Percentiles rank a stretch among this genome's conserved stretches.
Conservation (phyloP, 106 monocot genomes). For the Gastrodia elata region DNA sequence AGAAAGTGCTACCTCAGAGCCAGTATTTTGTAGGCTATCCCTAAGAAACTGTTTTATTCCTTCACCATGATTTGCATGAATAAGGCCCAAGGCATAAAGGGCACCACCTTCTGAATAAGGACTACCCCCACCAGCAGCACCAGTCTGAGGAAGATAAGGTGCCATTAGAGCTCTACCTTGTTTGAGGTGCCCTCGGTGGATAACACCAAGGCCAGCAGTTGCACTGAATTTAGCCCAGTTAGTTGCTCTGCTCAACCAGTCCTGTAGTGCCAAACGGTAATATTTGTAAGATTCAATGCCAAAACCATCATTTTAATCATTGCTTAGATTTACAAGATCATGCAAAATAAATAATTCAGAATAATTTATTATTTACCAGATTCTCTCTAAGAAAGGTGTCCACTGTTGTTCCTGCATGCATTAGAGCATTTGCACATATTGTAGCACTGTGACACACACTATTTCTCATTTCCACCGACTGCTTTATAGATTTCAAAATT, state of each 20-base stretch:
- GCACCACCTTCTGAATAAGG: conserved; percentile 99
- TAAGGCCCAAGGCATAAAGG: conserved; percentile 92
- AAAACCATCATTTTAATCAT: not conserved
- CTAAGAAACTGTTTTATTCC: conserved; percentile 95
- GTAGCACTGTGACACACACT: conserved; percentile 99
- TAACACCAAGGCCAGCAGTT: conserved; percentile 95
- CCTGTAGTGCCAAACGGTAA: conserved; percentile 29
- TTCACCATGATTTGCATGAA: conserved; percentile 98
- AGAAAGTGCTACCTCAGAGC: conserved; percentile 51
- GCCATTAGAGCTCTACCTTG: conserved; percentile 98
- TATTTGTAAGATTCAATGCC: conserved; percentile 1
- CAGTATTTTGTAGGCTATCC: conserved; percentile 82
- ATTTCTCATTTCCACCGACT: conserved; percentile 97
- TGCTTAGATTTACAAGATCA: too few species aligned
- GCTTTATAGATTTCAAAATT: conserved; percentile 96
- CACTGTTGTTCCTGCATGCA: conserved; percentile 99
- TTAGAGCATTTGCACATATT: conserved; percentile 94
- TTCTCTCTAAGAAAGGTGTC: conserved; percentile 98
- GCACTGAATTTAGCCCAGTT: conserved; percentile 99
- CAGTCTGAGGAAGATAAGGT: conserved; percentile 96
- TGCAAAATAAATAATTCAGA: not conserved
- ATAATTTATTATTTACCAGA: conserved; percentile 39
- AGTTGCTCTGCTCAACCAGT: conserved; percentile 96
- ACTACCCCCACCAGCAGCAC: conserved; percentile 76
- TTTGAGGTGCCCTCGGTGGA: conserved; percentile 94